phyloP scores from a whole-genome alignment of 1,284 basidiomycete genomes.

The Dichomitus squalens region DNA sequence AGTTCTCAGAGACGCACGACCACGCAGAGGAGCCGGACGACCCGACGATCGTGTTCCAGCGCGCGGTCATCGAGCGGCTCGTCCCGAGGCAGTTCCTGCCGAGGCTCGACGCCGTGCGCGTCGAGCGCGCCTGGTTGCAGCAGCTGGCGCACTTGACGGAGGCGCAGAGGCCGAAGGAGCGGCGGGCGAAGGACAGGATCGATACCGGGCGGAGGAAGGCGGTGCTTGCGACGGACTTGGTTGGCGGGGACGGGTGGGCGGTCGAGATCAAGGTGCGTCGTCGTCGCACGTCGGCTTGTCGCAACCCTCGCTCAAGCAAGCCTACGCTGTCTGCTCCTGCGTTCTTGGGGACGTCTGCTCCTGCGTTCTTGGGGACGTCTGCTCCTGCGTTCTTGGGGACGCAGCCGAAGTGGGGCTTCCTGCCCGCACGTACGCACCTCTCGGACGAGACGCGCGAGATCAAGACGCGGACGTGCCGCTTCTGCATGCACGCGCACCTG shows the following conservation, averaged over 20 bases:
- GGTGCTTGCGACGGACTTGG: slow-evolving; percentile 75
- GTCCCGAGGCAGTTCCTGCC: slow-evolving; percentile 64
- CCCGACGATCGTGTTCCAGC: slow-evolving; percentile 65
- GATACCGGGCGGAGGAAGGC: slow-evolving; percentile 58
- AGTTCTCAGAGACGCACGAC: not conserved
- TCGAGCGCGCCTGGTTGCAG: slow-evolving; percentile 67
- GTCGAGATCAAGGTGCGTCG: slow-evolving; percentile 84
- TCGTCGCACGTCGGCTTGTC: not conserved
- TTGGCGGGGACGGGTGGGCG: slow-evolving; percentile 61
- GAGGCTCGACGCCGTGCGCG: slow-evolving; percentile 48
- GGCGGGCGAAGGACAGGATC: slow-evolving; percentile 58
- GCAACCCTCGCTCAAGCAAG: not conserved
- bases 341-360: too few species aligned
- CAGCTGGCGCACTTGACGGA: slow-evolving; percentile 51
- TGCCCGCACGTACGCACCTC: slow-evolving; percentile 64
- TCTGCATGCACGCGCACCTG: slow-evolving; percentile 83
- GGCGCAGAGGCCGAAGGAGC: slow-evolving; percentile 51
- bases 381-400: too few species aligned
- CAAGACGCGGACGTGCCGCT: slow-evolving; percentile 80
- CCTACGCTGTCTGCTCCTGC: not conserved
- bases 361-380: too few species aligned
- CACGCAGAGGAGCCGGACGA: slow-evolving; percentile 52
- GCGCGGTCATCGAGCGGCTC: slow-evolving; percentile 57
- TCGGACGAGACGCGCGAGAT: slow-evolving; percentile 55
- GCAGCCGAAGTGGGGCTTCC: slow-evolving; percentile 94